These are phyloP conservation scores for Tephrocybe sp. DNA, from an alignment of 768 basidiomycete species.

Conservation along the genomic window DNA sequence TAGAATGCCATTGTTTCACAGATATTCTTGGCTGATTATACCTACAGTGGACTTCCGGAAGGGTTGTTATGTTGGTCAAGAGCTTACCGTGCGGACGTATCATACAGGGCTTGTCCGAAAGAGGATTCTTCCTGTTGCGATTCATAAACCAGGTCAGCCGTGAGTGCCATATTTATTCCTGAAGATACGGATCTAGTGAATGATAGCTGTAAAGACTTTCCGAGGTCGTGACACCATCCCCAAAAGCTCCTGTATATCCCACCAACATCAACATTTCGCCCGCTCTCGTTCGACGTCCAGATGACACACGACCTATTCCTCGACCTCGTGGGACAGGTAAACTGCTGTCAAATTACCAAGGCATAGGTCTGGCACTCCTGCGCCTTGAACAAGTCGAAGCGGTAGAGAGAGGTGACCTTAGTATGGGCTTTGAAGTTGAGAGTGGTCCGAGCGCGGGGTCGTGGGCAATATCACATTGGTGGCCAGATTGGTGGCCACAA, in stretches of 20 bases:
- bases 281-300: slow-evolving; percentile 20
- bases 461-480: slow-evolving; percentile 60
- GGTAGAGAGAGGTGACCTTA: slow-evolving; percentile 46
- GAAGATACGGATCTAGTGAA: background rate
- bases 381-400: slow-evolving; percentile 74
- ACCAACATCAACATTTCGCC: slow-evolving; percentile 40
- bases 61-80: slow-evolving; percentile 98
- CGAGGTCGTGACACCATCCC: slow-evolving; percentile 12
- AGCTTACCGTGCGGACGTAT: slow-evolving; percentile 94
- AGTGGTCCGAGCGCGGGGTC: slow-evolving; percentile 26
- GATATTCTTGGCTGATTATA: slow-evolving; percentile 9
- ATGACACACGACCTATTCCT: slow-evolving; percentile 33
- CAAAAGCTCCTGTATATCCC: slow-evolving; percentile 26
- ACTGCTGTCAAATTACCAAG: slow-evolving; percentile 58
- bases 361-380: slow-evolving; percentile 77
- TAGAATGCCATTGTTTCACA: slow-evolving; percentile 11
- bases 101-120: slow-evolving; percentile 92
- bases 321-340: slow-evolving; percentile 76
- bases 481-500: slow-evolving; percentile 66
- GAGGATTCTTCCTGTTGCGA: slow-evolving; percentile 78
- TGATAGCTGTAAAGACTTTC: slow-evolving; percentile 13
- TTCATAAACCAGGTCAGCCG: slow-evolving; percentile 43
- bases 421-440: slow-evolving; percentile 38
- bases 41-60: slow-evolving; percentile 87
- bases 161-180: slow-evolving; percentile 19